These are phyloP conservation scores for Dalbergia oliveri DNA, from an alignment of 306 rosid species.

Conservation along the genomic window DNA sequence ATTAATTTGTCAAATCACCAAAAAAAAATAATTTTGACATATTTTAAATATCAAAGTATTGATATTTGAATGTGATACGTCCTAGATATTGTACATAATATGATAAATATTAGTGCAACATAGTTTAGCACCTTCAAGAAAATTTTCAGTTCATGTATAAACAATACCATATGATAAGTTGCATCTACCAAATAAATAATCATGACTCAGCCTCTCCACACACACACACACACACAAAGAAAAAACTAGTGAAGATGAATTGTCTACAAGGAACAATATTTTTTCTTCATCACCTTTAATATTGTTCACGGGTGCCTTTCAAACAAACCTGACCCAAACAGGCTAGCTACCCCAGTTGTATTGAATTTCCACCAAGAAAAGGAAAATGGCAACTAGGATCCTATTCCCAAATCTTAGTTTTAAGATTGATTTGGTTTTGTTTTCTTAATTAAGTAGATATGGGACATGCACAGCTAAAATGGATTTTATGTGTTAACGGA, in stretches of 20 bases:
- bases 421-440: constrained; percentile 1
- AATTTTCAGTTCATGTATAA: constrained; percentile 14
- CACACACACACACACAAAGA: neutral
- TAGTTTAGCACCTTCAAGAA: neutral
- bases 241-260: neutral
- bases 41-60: too few relatives aligned
- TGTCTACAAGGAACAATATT: neutral
- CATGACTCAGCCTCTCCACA: neutral
- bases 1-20: too few relatives aligned
- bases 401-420: neutral
- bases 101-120: too few relatives aligned
- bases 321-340: constrained; percentile 31
- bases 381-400: constrained; percentile 27
- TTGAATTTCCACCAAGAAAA: constrained; percentile 3
- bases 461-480: constrained; percentile 5
- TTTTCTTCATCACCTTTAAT: neutral
- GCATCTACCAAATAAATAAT: neutral
- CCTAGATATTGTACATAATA: too few relatives aligned
- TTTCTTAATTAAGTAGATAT: constrained; percentile 5
- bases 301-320: constrained; percentile 22
- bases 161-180: neutral
- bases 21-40: too few relatives aligned
- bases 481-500: constrained; percentile 2
- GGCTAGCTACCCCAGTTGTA: constrained; percentile 28
- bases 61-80: too few relatives aligned